phyloP scores from a whole-genome alignment of 805 yeast species.

The Nematodospora valgi region DNA sequence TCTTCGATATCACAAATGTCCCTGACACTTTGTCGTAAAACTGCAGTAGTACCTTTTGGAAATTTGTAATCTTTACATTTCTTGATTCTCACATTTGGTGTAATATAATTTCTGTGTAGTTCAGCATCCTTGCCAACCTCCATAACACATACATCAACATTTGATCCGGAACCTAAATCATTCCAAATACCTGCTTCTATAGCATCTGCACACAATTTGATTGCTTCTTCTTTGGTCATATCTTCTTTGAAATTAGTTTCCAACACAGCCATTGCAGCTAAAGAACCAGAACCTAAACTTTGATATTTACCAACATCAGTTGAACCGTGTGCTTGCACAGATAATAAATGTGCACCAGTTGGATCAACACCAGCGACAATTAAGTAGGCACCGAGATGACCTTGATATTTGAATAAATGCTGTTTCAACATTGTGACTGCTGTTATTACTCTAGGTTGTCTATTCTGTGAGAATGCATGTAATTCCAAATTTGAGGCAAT shows the following conservation, averaged over 20 bases:
- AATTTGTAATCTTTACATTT: slow-evolving; percentile 85
- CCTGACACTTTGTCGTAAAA: slow-evolving; percentile 65
- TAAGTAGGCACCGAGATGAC: slow-evolving; percentile 94
- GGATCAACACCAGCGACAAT: slow-evolving; percentile 99
- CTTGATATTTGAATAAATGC: slow-evolving; percentile 94
- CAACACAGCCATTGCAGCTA: slow-evolving; percentile 97
- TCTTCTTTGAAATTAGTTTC: slow-evolving; percentile 84
- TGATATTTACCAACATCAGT: slow-evolving; percentile 94
- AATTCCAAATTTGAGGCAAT: slow-evolving; percentile 88
- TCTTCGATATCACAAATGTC: slow-evolving; percentile 68
- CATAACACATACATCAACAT: slow-evolving; percentile 96
- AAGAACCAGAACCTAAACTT: slow-evolving; percentile 92
- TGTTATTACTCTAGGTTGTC: slow-evolving; percentile 91
- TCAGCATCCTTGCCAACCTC: slow-evolving; percentile 87
- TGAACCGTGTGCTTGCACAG: slow-evolving; percentile 97
- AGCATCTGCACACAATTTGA: slow-evolving; percentile 84
- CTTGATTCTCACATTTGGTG: slow-evolving; percentile 82
- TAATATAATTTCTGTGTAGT: slow-evolving; percentile 79
- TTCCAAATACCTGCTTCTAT: slow-evolving; percentile 98
- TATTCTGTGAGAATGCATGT: slow-evolving; percentile 76
- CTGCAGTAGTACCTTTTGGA: slow-evolving; percentile 90
- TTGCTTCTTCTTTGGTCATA: slow-evolving; percentile 84
- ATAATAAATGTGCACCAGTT: slow-evolving; percentile 88
- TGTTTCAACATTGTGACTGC: slow-evolving; percentile 92
- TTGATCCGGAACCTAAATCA: slow-evolving; percentile 97